phyloP scores from a whole-genome alignment of 192 early-diverging fungal genomes.

The Chytriomyces confervae region DNA sequence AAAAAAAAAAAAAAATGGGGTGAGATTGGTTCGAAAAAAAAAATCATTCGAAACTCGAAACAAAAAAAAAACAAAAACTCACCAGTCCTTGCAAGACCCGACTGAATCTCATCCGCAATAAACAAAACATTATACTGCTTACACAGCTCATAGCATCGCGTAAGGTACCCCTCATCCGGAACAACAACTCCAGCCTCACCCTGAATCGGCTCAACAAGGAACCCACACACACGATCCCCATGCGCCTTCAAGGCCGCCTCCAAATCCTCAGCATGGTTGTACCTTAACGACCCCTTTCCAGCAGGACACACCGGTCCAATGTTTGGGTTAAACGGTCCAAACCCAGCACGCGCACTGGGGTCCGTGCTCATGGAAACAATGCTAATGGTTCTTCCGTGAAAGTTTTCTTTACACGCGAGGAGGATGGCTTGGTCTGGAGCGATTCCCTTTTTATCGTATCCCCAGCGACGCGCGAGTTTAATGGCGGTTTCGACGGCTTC shows the following conservation, averaged over 20 bases:
- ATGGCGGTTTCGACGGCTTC: constrained; percentile 99
- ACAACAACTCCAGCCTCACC: constrained; percentile 98
- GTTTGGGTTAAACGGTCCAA: constrained; percentile 94
- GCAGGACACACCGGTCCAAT: constrained; percentile 82
- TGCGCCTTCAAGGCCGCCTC: constrained; percentile 84
- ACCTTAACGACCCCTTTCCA: constrained; percentile 73
- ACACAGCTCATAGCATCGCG: constrained; percentile 87
- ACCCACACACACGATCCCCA: constrained; percentile 84
- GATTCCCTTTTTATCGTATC: constrained; percentile 88
- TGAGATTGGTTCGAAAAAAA: too few relatives aligned
- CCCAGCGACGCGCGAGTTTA: constrained; percentile 98
- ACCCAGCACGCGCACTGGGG: constrained; percentile 77
- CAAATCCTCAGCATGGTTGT: constrained; percentile 87
- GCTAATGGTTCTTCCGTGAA: constrained; percentile 94
- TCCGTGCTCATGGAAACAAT: constrained; percentile 96
- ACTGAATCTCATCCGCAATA: constrained; percentile 99
- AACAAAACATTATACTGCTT: constrained; percentile 97
- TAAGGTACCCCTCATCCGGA: constrained; percentile 91
- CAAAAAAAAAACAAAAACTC: not conserved
- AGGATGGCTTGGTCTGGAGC: constrained; percentile 80
- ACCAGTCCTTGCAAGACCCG: constrained; percentile 86
- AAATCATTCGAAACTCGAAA: not conserved
- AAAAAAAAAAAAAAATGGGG: too few relatives aligned
- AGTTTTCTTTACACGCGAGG: constrained; percentile 85
- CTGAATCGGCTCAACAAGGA: constrained; percentile 99